phyloP scores from a whole-genome alignment of 2,329 filamentous ascomycete genomes.

The Setomelanomma holmii region DNA sequence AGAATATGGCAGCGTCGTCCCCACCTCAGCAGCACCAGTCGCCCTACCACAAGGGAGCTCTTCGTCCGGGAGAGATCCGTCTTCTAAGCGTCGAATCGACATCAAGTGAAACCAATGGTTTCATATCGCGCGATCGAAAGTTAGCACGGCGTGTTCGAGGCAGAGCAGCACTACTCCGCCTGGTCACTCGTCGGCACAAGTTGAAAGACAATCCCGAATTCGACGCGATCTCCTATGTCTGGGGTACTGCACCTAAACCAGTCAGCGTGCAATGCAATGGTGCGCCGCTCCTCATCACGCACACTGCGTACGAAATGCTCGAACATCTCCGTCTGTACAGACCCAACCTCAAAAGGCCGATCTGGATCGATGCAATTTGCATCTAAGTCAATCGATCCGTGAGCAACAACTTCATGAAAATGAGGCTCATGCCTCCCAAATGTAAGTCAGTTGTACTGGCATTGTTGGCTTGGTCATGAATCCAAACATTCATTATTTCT shows the following conservation, averaged over 20 bases:
- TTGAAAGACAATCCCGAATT: slow-evolving; percentile 2
- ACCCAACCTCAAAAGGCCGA: background rate
- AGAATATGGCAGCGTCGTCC: background rate
- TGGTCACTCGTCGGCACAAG: background rate
- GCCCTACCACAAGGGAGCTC: background rate
- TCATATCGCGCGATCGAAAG: too few species aligned
- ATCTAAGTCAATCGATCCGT: too few species aligned
- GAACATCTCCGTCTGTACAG: background rate
- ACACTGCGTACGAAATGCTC: slow-evolving; percentile 5
- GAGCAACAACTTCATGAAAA: too few species aligned
- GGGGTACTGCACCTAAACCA: slow-evolving; percentile 6
- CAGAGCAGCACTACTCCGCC: background rate
- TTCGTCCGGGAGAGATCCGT: background rate
- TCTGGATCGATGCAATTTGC: slow-evolving; percentile 8
- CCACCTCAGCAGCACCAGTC: too few species aligned
- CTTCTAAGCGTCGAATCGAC: background rate
- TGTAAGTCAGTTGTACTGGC: too few species aligned
- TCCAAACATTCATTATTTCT: too few species aligned
- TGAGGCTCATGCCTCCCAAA: too few species aligned
- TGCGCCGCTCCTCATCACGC: background rate
- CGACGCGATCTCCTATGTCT: slow-evolving; percentile 10
- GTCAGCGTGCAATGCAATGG: slow-evolving; percentile 3
- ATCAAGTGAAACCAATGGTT: background rate
- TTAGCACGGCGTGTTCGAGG: too few species aligned
- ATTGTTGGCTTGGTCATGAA: too few species aligned